Percentiles rank a stretch among this genome's conserved stretches.
These are phyloP conservation scores for Oryza coarctata DNA, from an alignment of 176 grass and related monocot species.

Conservation along the genomic window DNA sequence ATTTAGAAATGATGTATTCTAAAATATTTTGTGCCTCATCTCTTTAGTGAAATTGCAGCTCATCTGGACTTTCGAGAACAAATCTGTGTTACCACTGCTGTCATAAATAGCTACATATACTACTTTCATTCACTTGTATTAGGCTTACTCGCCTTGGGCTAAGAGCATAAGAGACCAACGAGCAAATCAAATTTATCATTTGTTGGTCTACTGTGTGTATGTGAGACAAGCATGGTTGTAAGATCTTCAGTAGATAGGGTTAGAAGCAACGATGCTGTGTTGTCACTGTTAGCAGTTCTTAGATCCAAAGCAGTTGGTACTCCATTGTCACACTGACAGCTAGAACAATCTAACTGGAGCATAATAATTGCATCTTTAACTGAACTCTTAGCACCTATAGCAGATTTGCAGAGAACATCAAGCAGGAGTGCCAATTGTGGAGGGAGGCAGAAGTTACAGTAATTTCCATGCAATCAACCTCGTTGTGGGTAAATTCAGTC, in stretches of 20 bases:
- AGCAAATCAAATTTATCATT: neutral
- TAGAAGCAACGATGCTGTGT: neutral
- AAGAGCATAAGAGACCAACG: neutral
- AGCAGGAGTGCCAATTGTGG: neutral
- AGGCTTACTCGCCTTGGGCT: neutral
- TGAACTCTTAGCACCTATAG: neutral
- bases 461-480: neutral
- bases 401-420: neutral
- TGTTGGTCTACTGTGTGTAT: neutral
- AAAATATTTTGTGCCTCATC: neutral
- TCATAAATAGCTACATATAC: neutral
- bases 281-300: neutral
- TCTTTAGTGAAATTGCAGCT: neutral
- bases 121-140: neutral
- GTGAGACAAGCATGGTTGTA: neutral
- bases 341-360: neutral
- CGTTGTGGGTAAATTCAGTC: neutral
- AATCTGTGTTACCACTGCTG: neutral
- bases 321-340: neutral
- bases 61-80: neutral
- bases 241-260: neutral
- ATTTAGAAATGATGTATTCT: conserved; percentile 1
- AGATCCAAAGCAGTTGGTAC: neutral
- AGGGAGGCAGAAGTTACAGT: neutral
- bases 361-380: neutral